Evolutionary conservation across 1,284 basidiomycete genomes (phyloP), one percentile per base, ranked within the genome.

Genomic region (Boletus sp.): DNA sequence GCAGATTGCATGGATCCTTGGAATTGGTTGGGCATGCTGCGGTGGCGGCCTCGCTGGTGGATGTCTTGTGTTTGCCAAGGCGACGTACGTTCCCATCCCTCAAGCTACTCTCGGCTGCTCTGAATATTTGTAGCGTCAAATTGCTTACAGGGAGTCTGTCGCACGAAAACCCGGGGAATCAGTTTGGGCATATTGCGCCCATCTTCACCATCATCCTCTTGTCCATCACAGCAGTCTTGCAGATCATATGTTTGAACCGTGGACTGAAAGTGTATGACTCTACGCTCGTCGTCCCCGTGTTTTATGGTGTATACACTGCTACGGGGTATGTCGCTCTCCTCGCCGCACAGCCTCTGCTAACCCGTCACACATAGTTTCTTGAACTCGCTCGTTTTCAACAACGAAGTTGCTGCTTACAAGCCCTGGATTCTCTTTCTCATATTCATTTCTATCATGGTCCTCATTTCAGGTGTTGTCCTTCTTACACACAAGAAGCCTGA

Each of bases 11-110:
- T 95, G 91, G 88, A 84, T 90, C 13, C 76, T 94, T 39, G 94
- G 93, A 6, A 89, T 96, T 42, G 87, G 85, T 0, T 97, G 93
- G 93, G 88, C 91, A 2, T 91, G 91, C 49, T 84, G 83, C 46
- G 93, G 93, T 25, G 94, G 94, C 7, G 84, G 89, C 27, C 72
- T 97, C 26, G 91, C 91, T 2, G 94, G 94, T 3, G 84, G 85
- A 35, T 88, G 83, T 68, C 73, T 97, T 41, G 90, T 97, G 2
- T 94, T 96, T 61, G 92, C 94, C 1, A 95, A 95, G 67, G 89
- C 88, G 27, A 80, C 79, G 87, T 88, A 59, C 66, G 84, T 75
- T 7, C 43, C 54, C 52, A 60, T 42, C 51, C 14, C 22, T n/a
- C 33, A n/a, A 43, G 20, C 50, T 40, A 7, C 23, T 39, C 19